A percentile compares a stretch with the other conserved stretches of the same genome.
Conservation (phyloP, 352 stramenopile genomes). For the Globisporangium barbulae region DNA sequence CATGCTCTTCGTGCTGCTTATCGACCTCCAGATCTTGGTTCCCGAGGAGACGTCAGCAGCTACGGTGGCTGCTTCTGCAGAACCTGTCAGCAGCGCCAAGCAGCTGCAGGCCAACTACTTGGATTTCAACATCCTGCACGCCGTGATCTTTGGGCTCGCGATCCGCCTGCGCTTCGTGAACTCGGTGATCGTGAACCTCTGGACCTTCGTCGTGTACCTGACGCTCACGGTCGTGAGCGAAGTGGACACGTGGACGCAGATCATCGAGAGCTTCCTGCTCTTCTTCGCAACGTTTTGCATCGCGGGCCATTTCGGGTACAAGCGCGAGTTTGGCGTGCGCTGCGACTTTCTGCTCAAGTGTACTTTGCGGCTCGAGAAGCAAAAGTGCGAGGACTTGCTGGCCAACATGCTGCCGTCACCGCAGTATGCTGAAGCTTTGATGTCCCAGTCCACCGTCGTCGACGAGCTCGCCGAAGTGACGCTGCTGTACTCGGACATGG, state of each 20-base stretch:
- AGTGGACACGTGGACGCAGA: conserved; percentile 31
- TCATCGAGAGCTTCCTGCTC: conserved; percentile 40
- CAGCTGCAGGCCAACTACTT: conserved; percentile 28
- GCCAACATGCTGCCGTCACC: conserved; percentile 84
- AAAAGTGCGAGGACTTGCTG: conserved; percentile 80
- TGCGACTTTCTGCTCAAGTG: conserved; percentile 79
- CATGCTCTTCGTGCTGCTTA: conserved; percentile 31
- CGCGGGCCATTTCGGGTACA: conserved; percentile 54
- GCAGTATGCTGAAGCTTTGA: conserved; percentile 66
- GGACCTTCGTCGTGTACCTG: conserved; percentile 36
- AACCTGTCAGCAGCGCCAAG: background rate
- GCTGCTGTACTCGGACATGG: conserved; percentile 85
- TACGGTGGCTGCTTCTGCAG: background rate
- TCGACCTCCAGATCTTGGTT: conserved; percentile 45
- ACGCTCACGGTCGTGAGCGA: conserved; percentile 16
- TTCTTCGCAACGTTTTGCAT: conserved; percentile 29
- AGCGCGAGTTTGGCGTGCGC: conserved; percentile 55
- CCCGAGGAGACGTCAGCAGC: background rate
- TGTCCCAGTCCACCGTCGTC: conserved; percentile 70
- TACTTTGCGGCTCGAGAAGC: conserved; percentile 70
- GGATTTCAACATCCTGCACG: conserved; percentile 48
- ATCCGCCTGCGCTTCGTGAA: conserved; percentile 62
- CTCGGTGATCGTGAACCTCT: conserved; percentile 38
- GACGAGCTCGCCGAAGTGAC: conserved; percentile 82
- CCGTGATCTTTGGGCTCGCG: conserved; percentile 51